A percentile compares a stretch with the other conserved stretches of the same genome.
These are phyloP conservation scores for Eucalyptus erythrocorys DNA, from an alignment of 345 rosid genomes.

Conservation along the genomic window DNA sequence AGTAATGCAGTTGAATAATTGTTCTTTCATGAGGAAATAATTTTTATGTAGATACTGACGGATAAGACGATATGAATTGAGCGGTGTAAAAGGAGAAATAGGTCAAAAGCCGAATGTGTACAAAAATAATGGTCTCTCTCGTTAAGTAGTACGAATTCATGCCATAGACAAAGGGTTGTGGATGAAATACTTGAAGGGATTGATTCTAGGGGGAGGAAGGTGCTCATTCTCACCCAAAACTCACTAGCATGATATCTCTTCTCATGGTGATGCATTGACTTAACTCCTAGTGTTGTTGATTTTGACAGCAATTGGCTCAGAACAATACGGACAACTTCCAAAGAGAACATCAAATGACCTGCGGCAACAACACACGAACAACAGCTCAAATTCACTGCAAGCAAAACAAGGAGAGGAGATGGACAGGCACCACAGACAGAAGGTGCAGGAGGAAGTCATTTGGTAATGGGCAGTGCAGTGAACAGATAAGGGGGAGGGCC, in stretches of 20 bases:
- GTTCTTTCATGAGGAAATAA: neutral
- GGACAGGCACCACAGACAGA: neutral
- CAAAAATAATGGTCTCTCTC: neutral
- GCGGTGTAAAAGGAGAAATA: neutral
- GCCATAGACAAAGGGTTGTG: neutral
- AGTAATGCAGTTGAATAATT: neutral
- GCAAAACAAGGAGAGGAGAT: neutral
- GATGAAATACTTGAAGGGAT: neutral
- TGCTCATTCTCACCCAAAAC: neutral
- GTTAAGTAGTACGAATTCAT: neutral
- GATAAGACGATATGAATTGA: neutral
- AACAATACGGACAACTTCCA: constrained; percentile 75
- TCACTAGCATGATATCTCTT: neutral
- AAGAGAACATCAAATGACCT: constrained; percentile 75
- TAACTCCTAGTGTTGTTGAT: constrained; percentile 17
- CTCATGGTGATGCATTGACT: neutral
- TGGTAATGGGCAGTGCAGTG: neutral
- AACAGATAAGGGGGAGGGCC: neutral
- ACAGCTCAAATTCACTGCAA: neutral
- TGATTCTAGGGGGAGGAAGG: neutral
- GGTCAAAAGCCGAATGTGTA: neutral
- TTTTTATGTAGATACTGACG: neutral
- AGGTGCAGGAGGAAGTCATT: neutral
- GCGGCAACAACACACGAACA: neutral
- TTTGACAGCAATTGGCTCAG: constrained; percentile 68